These are phyloP conservation scores for Yamadazyma atmosphaerica DNA, from an alignment of 1,139 yeast genomes.

Conservation along the genomic window DNA sequence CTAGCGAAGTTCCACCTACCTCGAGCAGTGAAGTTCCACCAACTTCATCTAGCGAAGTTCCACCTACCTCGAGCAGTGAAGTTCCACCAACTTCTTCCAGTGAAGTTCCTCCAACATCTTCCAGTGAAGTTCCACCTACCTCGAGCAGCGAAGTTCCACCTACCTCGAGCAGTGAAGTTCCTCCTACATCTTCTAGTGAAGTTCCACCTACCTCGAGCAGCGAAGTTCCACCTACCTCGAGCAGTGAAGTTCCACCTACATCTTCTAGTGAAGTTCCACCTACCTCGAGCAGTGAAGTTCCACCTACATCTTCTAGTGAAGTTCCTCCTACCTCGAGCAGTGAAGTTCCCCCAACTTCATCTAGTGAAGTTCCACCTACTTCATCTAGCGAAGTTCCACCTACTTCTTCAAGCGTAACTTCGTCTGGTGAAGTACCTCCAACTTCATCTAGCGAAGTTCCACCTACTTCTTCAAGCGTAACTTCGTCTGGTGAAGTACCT, in stretches of 20 bases:
- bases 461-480: neutral
- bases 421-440: neutral
- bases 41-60: conserved; percentile 6
- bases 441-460: neutral
- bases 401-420: no score
- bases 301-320: neutral
- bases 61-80: conserved; percentile 1
- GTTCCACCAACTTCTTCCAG: neutral
- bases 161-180: conserved; percentile 2
- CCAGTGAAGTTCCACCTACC: neutral
- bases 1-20: neutral
- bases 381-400: neutral
- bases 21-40: conserved; percentile 1
- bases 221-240: neutral
- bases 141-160: conserved; percentile 3
- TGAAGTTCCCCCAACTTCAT: neutral
- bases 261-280: conserved; percentile 1
- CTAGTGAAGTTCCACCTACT: neutral
- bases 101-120: neutral
- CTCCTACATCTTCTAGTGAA: conserved; percentile 1
- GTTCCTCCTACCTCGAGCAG: neutral
- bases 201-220: neutral
- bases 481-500: neutral
- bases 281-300: neutral
- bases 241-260: conserved; percentile 4